Conservation (phyloP, 768 basidiomycete genomes). For the Pleurotus giganteus region DNA sequence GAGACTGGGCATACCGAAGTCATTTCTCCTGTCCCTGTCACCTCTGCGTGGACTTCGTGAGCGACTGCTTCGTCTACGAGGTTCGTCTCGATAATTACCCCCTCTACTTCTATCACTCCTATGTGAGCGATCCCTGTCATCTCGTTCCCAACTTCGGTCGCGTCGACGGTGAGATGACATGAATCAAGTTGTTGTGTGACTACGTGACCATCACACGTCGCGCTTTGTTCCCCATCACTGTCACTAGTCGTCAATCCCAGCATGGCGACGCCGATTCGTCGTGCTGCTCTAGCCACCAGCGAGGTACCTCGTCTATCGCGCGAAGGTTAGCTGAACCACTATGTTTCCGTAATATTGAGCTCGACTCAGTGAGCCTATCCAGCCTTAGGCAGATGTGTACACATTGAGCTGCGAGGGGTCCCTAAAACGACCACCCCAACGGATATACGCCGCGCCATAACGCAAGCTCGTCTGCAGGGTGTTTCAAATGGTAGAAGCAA, state of each 20-base stretch:
- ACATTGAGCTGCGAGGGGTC: conserved; percentile 49
- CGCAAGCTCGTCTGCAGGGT: conserved; percentile 40
- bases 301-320: not conserved
- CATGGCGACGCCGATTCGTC: conserved; percentile 3
- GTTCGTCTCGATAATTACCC: conserved; percentile 36
- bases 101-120: conserved; percentile 31
- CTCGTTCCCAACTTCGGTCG: conserved; percentile 65
- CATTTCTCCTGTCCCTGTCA: conserved; percentile 37
- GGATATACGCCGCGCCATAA: conserved; percentile 50
- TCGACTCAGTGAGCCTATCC: not conserved
- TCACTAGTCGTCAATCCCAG: not conserved
- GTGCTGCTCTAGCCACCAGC: not conserved
- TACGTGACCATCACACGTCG: conserved; percentile 10
- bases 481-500: conserved; percentile 40
- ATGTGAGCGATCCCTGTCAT: conserved; percentile 41
- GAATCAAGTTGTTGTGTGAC: not conserved
- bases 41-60: conserved; percentile 47
- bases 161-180: conserved; percentile 60
- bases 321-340: not conserved
- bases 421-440: conserved; percentile 50
- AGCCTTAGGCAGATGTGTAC: conserved; percentile 27
- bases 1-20: conserved; percentile 15
- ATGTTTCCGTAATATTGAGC: not conserved
- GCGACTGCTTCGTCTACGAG: conserved; percentile 33
- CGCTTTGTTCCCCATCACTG: not conserved